Base-by-base conservation (phyloP, 352 stramenopile species). In the Phytopythium ostracodes region DNA sequence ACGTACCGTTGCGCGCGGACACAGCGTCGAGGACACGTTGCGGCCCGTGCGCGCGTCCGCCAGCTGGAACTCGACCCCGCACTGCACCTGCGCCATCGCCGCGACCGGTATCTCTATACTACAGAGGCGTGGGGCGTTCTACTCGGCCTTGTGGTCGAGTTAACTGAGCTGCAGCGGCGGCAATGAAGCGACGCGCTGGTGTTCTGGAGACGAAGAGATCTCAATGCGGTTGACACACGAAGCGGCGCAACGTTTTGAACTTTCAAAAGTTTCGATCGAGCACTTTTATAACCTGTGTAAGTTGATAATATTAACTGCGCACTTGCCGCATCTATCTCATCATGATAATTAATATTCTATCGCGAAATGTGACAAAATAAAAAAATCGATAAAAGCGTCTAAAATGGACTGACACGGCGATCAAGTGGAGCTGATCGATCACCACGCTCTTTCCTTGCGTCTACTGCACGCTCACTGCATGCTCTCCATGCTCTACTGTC, bases 1-100 rank as follows among this genome's bases (percentile, higher is more conserved):
- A 25, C 65, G 38, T 12, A 82, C 73, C 64, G 69, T 68, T 15
- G 75, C 71, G 53, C 63, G 69, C 22, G 71, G 63, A 49, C 72
- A 88, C 12, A 76, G 12, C 25, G 57, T 70, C 47, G 81, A 75
- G 61, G 63, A 59, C 8, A 81, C 64, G 46, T 79, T 88, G 59
- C 77, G 76, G 2, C 81, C 79, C 2, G 73, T 79, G 24, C 65
- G 62, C 38, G 75, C 77, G 36, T 88, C 75, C 5, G 79, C 77
- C 40, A 82, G 61, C 63, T 91, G 81, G 68, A 84, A 70, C 69
- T 91, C 79, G 40, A 88, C 43, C 62, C 78, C 73, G 63, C 81
- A 91, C 12, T 20, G 50, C 35, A 62, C 47, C 54, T 50, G 54
- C 38, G 36, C 24, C 38, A 53, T 53, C 4, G 25, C 25, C 18